Evolutionary conservation across 164 flowering plant genomes (phyloP), one percentile per base, ranked within the genome.

Genomic region (Stephania cephalantha): DNA sequence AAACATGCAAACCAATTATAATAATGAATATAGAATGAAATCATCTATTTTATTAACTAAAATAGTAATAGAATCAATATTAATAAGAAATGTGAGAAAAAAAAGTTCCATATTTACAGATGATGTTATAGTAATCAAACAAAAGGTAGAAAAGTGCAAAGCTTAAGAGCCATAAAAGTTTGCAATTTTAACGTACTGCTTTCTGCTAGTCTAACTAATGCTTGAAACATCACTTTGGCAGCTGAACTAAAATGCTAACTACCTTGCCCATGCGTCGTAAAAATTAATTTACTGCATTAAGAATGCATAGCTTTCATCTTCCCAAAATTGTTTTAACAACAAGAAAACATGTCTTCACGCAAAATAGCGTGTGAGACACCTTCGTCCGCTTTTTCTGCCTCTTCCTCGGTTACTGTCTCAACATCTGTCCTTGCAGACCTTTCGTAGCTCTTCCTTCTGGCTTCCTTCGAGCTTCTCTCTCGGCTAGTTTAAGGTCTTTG

Each of bases 391-490:
- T 61, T 61, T 7, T 17, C 9, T 18, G 66, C 66, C 3, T 61
- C 66, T 61, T 58, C 65, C 5, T 13, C 65, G n/a, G 65, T n/a
- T 17, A 58, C 6, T 12, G n/a, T 45, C 50, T 46, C 65, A 52
- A 46, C 30, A 29, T 78, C 75, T 46, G 73, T 5, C 42, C 25
- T 48, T n/a, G 71, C 77, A 9, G 82, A 65, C 30, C 79, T 25
- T 58, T 77, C 82, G 73, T 75, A 83, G 69, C 77, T 73, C 69
- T 80, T 73, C 72, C 85, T 83, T 72, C 88, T 81, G 30, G 83
- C 83, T 73, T 85, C 88, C 78, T 82, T 9, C 84, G 86, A 67
- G 88, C 87, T 13, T 75, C 88, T 69, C 84, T 83, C 75, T 85
- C 78, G 6, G 83, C 81, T 29, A 87, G 48, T 64, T 86, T 86